Base-by-base conservation (phyloP, 108 stramenopile species). In the Seminavis robusta region DNA sequence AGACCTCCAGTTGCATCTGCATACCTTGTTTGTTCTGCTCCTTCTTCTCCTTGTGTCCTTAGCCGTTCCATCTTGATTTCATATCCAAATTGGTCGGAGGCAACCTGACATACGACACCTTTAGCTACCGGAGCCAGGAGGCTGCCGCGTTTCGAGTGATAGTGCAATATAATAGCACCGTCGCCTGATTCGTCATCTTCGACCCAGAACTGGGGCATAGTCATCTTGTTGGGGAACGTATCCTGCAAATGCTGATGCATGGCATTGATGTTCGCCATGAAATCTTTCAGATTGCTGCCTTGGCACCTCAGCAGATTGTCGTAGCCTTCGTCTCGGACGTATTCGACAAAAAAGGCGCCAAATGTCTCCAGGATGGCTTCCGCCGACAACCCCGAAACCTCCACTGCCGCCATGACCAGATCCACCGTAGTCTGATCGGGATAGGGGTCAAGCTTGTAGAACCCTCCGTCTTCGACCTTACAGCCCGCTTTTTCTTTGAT, bases 401-500 rank as follows among this genome's bases (percentile, higher is more conserved):
- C 37, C 15, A 48, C 53, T 30, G 52, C 61, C 9, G 69, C 69
- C 27, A 63, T 46, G 26, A 70, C 61, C 15, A 70, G 60, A 40
- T 70, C 62, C 11, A 63, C 54, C 15, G 61, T 54, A 40, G 47
- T 47, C 8, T 27, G 11, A 41, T 75, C 67, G 21, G 63, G 67
- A 58, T 75, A 75, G n/a, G 57, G 37, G 0, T 50, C 63, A 34
- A 61, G 56, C 11, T 45, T 46, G 25, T 57, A 30, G 51, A 75
- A 75, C 6, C 58, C 62, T 7, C 59, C 45, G 40, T 75, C 74
- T 45, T 66, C 25, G 15, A 69, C 65, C 7, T 40, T 32, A 48
- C 76, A 77, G 7, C 62, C 67, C 1, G 76, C 76, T 30, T 54
- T 55, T 38, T 61, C 66, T 41, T 77, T 77, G 54, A 77, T 72